phyloP scores from a whole-genome alignment of 169 alveolate genomes.

The Condylostoma magnum region DNA sequence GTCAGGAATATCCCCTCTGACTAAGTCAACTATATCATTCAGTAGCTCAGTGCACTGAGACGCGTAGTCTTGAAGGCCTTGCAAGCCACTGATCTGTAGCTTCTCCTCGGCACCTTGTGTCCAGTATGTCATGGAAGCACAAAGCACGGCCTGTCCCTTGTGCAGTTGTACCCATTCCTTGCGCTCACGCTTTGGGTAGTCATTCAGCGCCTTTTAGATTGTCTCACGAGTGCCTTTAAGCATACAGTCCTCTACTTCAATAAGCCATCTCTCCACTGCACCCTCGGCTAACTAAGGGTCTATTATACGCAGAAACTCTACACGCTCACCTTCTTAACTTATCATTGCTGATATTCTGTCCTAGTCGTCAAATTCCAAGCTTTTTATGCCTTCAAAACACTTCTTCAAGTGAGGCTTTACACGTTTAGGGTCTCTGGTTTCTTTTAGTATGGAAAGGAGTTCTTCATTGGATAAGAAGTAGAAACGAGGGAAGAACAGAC shows the following conservation, averaged over 20 bases:
- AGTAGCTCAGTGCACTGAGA: conserved; percentile 65
- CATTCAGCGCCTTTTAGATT: conserved; percentile 67
- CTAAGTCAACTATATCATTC: conserved; percentile 85
- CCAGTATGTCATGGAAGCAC: conserved; percentile 87
- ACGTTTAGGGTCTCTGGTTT: conserved; percentile 90
- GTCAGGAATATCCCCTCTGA: conserved; percentile 86
- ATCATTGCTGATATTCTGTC: conserved; percentile 52
- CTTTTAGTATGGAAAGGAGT: conserved; percentile 89
- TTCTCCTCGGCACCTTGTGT: conserved; percentile 81
- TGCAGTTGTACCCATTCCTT: conserved; percentile 88
- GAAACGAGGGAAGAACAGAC: conserved; percentile 87
- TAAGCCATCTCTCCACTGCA: conserved; percentile 92
- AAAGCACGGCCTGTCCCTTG: conserved; percentile 89
- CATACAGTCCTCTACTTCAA: conserved; percentile 85
- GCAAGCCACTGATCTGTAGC: conserved; percentile 49
- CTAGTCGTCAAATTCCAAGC: conserved; percentile 36
- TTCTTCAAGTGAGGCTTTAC: conserved; percentile 92
- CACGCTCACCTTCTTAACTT: conserved; percentile 49
- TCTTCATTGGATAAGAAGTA: conserved; percentile 94
- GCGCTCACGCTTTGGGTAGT: conserved; percentile 76
- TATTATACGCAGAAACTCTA: conserved; percentile 29
- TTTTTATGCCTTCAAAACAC: conserved; percentile 92
- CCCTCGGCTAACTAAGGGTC: conserved; percentile 80
- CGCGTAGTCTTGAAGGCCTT: conserved; percentile 69
- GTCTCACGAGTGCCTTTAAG: conserved; percentile 74